Base-by-base conservation (phyloP, 371 early-diverging fungal species). In the Chytridium lagenaria region DNA sequence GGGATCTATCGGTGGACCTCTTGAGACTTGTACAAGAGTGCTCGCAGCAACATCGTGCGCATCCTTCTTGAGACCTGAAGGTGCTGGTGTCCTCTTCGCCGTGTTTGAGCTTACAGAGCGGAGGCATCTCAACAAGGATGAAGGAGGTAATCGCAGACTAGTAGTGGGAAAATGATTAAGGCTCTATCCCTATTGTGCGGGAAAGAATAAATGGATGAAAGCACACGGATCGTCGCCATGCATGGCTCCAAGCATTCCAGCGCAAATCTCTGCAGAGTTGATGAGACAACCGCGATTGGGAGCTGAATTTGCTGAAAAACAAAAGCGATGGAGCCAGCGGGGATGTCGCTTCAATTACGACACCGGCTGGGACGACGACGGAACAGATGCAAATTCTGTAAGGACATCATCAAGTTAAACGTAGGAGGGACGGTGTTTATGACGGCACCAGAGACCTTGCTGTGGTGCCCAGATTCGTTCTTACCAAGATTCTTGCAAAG, bases 21-120 rank as follows among this genome's bases (percentile, higher is more conserved):
- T 30, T 19, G 78, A 76, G 23, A 73, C 67, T 12, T 26, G 22
- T 22, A 78, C 57, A 39, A 68, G n/a, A 39, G 72, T 69, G 36
- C 50, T 69, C 28, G 81, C 74, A 16, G 72, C 67, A 30, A 64
- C 69, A 52, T 77, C 74, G 52, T 78, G 72, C 16, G 73, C 33
- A 63, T 73, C 78, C 59, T 67, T 67, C 28, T 28, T 12, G 12
- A 61, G 12, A 7, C 10, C 61, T 16, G 36, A 16, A 2, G 7
- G 19, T 15, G n/a, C 10, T 37, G 10, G 34, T 10, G 12, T 33
- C 61, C 19, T 10, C 61, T 10, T 26, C 55, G 16, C 36, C 36
- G 10, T 61, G 34, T 34, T 31, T 37, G 15, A 61, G 37, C 31
- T 37, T 31, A 23, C 61, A 61, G 34, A 61, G 34, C 16, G 36